A percentile compares a stretch with the other conserved stretches of the same genome.
Evolutionary conservation across 148 eudicot species (phyloP).

Genomic region (Simmondsia chinensis): DNA sequence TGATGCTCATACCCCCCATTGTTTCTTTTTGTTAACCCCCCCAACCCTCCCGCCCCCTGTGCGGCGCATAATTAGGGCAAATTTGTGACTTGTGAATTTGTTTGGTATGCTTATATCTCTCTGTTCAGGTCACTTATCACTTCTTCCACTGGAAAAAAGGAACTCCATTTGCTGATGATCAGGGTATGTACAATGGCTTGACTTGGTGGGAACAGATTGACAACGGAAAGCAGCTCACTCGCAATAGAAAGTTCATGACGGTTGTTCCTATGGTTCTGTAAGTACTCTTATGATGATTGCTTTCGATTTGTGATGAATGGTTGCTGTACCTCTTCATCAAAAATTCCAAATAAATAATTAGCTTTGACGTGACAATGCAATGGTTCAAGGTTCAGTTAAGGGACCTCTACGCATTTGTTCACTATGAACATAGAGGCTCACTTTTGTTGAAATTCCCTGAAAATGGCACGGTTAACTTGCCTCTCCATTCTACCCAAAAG

Average conservation of each 20-base stretch:
- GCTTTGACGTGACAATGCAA: no score
- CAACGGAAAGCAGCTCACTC: constrained; percentile 91
- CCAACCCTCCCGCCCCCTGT: not conserved
- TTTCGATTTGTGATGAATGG: not conserved
- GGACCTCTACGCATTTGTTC: no score
- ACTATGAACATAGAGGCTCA: no score
- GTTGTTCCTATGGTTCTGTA: constrained; percentile 92
- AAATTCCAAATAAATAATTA: no score
- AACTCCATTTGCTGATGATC: constrained; percentile 94
- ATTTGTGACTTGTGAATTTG: not conserved
- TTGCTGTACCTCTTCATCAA: not conserved
- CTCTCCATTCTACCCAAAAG: no score
- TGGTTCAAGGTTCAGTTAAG: no score
- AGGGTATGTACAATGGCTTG: constrained; percentile 83
- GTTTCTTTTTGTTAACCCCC: not conserved
- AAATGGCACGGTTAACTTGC: no score
- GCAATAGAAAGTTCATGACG: constrained; percentile 81
- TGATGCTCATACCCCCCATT: not conserved
- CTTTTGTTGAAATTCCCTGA: no score
- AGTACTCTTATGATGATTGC: constrained; percentile 16
- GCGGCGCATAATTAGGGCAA: not conserved
- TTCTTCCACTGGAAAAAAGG: constrained; percentile 95
- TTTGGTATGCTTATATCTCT: not conserved
- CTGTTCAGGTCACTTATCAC: constrained; percentile 68
- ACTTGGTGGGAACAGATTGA: constrained; percentile 99